A percentile compares a stretch with the other conserved stretches of the same genome.
Evolutionary conservation across 1,284 basidiomycete species (phyloP).

Genomic region (Hemileia vastatrix): DNA sequence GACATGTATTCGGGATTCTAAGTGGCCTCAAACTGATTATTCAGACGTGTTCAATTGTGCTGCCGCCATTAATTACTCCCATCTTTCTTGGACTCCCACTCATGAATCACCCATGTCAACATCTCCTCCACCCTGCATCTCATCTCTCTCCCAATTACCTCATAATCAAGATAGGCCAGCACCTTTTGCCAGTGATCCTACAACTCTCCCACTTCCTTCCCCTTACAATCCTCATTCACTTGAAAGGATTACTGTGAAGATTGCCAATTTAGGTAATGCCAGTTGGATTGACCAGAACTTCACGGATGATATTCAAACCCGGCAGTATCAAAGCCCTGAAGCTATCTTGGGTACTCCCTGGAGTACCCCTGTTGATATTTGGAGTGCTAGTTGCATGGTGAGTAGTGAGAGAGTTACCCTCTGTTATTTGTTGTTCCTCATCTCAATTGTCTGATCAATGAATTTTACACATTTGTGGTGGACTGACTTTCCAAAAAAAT

Average conservation of each 20-base stretch:
- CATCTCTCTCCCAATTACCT: too few species aligned
- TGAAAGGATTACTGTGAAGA: constrained; percentile 95
- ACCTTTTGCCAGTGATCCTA: constrained; percentile 52
- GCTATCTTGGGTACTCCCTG: constrained; percentile 93
- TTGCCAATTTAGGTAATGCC: constrained; percentile 91
- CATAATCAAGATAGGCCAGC: constrained; percentile 33
- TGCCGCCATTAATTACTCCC: too few species aligned
- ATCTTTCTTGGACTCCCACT: constrained; percentile 30
- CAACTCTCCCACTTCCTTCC: constrained; percentile 50
- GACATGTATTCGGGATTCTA: too few species aligned
- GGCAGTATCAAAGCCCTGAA: constrained; percentile 94
- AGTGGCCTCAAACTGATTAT: too few species aligned
- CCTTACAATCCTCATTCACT: constrained; percentile 52
- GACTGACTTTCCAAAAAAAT: constrained; percentile 78
- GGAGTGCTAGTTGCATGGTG: constrained; percentile 90
- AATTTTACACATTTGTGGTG: too few species aligned
- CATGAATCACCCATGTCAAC: constrained; percentile 1
- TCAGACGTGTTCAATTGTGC: constrained; percentile 43
- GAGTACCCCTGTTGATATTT: constrained; percentile 89
- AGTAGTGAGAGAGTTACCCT: background rate
- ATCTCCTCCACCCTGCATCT: too few species aligned
- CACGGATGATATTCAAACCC: constrained; percentile 90
- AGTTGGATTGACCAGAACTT: constrained; percentile 76
- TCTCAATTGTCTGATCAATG: too few species aligned
- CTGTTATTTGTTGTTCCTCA: too few species aligned